Base-by-base conservation (phyloP, 2,329 filamentous ascomycete genomes). In the Hypoxylon sp. region DNA sequence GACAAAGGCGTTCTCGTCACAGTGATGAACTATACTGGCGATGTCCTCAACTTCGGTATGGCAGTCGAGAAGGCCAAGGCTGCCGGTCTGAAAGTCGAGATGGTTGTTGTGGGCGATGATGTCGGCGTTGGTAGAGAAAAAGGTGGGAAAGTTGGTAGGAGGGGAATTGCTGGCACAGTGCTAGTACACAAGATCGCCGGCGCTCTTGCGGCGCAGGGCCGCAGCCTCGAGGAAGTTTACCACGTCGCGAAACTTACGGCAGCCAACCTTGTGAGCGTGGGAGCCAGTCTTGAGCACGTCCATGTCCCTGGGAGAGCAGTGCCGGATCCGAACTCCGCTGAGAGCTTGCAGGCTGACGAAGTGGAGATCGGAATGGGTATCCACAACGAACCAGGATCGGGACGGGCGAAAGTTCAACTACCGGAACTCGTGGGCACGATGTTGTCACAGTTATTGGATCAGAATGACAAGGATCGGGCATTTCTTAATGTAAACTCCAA, bases 21-120 rank as follows among this genome's bases (percentile, higher is more conserved):
- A 5, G 92, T 97, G 29, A 97, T 97, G 92, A 97, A 97, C 78
- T 97, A 97, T 79, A 97, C 93, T 1, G 92, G 92, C 37, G 92
- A 94, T 77, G 88, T 97, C 57, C 85, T 97, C 71, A 96, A 97
- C 81, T 97, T 97, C 76, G 94, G 94, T 59, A 91, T 97, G 86
- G 94, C 91, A 0, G 92, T 96, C 7, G 95, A 97, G 79, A 97
- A 97, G 82, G 94, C 94, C 14, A 90, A 91, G 63, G 93, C 93
- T 1, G 87, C 88, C 0, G 94, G 93, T 0, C 80, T 93, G 23
- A 81, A 88, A 16, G 91, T 92, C 0, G 92, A 97, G 77, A 97
- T 97, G 91, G 89, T 97, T 8, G 91, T 97, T 7, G 93, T 97
- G 6, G 93, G 90, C 5, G 95, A 98, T 74, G 95, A 98, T 78